phyloP scores from a whole-genome alignment of 495 filamentous ascomycete genomes.

The Bombardia bombarda region DNA sequence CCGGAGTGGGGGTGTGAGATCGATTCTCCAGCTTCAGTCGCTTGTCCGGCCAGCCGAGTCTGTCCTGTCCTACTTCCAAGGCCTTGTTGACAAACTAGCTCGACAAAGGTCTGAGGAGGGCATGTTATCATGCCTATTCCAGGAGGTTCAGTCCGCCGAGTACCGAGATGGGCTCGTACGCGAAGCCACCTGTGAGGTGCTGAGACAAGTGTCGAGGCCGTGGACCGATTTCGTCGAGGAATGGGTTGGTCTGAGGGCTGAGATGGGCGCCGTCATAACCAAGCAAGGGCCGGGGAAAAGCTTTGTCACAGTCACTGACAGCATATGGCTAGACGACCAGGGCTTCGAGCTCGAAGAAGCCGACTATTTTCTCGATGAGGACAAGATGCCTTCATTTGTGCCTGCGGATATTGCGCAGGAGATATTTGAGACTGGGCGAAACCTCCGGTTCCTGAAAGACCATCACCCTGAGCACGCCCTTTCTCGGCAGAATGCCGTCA shows the following conservation, averaged over 20 bases:
- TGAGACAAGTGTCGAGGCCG: constrained; percentile 55
- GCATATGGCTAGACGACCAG: constrained; percentile 45
- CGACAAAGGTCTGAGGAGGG: constrained; percentile 55
- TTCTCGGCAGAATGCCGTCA: constrained; percentile 39
- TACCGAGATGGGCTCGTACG: constrained; percentile 54
- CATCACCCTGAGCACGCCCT: constrained; percentile 77
- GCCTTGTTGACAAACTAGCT: constrained; percentile 49
- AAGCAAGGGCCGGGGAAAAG: constrained; percentile 37
- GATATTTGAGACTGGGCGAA: constrained; percentile 72
- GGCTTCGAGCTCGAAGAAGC: constrained; percentile 42
- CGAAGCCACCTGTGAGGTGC: constrained; percentile 55
- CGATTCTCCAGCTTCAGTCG: constrained; percentile 60
- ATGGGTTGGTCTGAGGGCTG: constrained; percentile 67
- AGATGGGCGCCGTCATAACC: constrained; percentile 39
- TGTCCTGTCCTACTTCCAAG: constrained; percentile 53
- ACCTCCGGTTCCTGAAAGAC: constrained; percentile 61
- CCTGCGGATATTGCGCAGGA: constrained; percentile 52
- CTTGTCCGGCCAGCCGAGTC: constrained; percentile 56
- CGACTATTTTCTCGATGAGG: constrained; percentile 53
- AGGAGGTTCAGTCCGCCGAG: constrained; percentile 54
- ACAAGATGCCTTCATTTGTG: constrained; percentile 60
- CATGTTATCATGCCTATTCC: constrained; percentile 59
- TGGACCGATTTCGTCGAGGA: constrained; percentile 66
- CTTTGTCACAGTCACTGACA: constrained; percentile 57
- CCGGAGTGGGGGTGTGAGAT: constrained; percentile 32